Base-by-base conservation (phyloP, 78 protist species). In the Dictyostelium citrinum region DNA sequence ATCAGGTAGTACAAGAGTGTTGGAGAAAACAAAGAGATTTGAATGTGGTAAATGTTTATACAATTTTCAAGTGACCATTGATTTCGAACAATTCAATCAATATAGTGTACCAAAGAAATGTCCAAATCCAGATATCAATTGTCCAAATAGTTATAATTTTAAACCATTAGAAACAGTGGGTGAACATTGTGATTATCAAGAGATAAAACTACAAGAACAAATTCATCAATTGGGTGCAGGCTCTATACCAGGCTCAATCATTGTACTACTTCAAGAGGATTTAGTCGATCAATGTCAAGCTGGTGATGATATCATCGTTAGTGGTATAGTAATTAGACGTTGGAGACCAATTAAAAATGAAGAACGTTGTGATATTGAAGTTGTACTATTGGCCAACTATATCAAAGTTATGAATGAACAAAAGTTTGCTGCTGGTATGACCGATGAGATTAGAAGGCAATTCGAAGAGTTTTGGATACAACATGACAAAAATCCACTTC, bases 251-350 rank as follows among this genome's bases (percentile, higher is more conserved):
- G 82, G 99, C 17, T 90, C 97, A 9, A 91, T 98, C 10, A 14
- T 51, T 0, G 98, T 98, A 8, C 10, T 97, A 6, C 84, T 99
- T 3, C 90, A 77, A 80, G 97, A 98, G 39, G 99, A 98, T 83
- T 81, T 99, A 58, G 97, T 91, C 1, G 99, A 98, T 70, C 22
- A 20, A 9, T 95, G 98, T 90, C 96, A 95, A 70, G 98, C 99
- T 1, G 99, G 99, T 27, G 99, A 98, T 41, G 98, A 96, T 27
- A 97, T 99, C 2, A 39, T 49, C 1, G 82, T 98, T 58, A 45
- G 82, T 17, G 97, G 97, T 46, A 39, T 84, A 1, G 97, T 97
- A 24, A 22, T 39, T 24, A 37, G 91, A 22, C 84, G 98, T 11
- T 97, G 98, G 98, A 37, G 14, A 39, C 37, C 96, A 22, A 35